phyloP scores from a whole-genome alignment of 345 rosid genomes.

The Hibiscus tridactylites region DNA sequence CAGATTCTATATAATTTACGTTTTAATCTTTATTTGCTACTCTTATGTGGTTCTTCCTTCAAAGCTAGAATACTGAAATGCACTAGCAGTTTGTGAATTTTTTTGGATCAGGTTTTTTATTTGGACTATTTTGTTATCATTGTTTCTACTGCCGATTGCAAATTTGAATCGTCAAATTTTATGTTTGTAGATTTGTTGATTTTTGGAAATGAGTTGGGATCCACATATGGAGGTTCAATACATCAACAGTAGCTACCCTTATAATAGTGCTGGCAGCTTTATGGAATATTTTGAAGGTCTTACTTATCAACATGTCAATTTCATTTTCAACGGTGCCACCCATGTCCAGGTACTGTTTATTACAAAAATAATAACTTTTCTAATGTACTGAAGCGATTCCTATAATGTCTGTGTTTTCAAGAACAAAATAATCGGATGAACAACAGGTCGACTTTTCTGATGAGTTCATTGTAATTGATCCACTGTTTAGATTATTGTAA shows the following conservation, averaged over 20 bases:
- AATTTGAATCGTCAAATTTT: background rate
- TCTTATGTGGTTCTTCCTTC: background rate
- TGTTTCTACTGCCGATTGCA: background rate
- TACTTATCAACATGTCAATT: constrained; percentile 72
- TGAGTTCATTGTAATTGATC: background rate
- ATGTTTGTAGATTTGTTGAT: constrained; percentile 6
- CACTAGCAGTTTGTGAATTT: background rate
- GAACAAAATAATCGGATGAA: background rate
- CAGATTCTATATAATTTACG: background rate
- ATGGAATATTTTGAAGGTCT: constrained; percentile 80
- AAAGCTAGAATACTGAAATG: background rate
- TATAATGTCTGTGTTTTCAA: background rate
- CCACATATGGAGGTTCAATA: constrained; percentile 50
- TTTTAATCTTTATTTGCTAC: background rate
- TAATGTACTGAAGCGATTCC: background rate
- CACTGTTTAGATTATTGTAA: too few species aligned
- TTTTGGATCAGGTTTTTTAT: background rate
- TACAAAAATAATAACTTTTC: background rate
- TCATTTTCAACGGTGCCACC: constrained; percentile 61
- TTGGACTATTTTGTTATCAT: background rate
- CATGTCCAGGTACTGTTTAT: constrained; percentile 52
- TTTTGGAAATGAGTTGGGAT: constrained; percentile 50
- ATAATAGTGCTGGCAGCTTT: constrained; percentile 69
- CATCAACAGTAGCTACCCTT: constrained; percentile 48
- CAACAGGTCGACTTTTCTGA: background rate